Evolutionary conservation across 1,284 basidiomycete genomes (phyloP).

Genomic region (Boletus mariae): DNA sequence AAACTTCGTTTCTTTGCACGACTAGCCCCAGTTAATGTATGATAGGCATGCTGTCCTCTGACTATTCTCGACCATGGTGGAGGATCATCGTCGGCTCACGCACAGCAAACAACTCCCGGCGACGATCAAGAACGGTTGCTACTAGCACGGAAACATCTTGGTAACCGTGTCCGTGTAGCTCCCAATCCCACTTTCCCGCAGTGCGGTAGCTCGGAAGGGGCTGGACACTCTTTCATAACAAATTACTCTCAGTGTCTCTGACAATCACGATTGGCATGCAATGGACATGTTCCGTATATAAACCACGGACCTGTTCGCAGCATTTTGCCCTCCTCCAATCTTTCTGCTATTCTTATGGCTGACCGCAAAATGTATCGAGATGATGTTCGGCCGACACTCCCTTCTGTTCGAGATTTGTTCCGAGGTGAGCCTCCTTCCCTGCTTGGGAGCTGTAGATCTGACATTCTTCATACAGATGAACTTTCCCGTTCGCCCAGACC

Average conservation of each 20-base stretch:
- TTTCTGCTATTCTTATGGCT: conserved; percentile 35
- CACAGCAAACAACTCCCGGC: conserved; percentile 31
- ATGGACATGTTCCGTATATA: conserved; percentile 27
- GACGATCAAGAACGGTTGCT: conserved; percentile 34
- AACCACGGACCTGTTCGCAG: conserved; percentile 12
- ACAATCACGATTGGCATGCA: conserved; percentile 25
- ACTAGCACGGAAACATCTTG: conserved; percentile 25
- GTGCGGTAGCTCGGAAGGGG: conserved; percentile 15
- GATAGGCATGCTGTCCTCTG: conserved; percentile 7
- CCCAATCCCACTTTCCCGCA: conserved; percentile 22
- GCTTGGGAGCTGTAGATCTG: background rate
- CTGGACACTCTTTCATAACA: conserved; percentile 29
- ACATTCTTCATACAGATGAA: conserved; percentile 37
- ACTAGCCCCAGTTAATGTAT: conserved; percentile 11
- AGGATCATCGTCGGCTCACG: conserved; percentile 27
- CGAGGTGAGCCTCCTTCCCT: conserved; percentile 43
- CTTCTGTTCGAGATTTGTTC: conserved; percentile 71
- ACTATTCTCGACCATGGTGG: conserved; percentile 10
- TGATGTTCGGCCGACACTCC: conserved; percentile 59
- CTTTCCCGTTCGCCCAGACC: conserved; percentile 38
- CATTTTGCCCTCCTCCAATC: conserved; percentile 9
- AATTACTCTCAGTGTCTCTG: conserved; percentile 10
- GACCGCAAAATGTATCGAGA: conserved; percentile 38
- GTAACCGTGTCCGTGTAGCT: conserved; percentile 29
- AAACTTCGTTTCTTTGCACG: conserved; percentile 13